Conservation (phyloP, 176 grass and related monocot species). For the Microstegium vimineum region DNA sequence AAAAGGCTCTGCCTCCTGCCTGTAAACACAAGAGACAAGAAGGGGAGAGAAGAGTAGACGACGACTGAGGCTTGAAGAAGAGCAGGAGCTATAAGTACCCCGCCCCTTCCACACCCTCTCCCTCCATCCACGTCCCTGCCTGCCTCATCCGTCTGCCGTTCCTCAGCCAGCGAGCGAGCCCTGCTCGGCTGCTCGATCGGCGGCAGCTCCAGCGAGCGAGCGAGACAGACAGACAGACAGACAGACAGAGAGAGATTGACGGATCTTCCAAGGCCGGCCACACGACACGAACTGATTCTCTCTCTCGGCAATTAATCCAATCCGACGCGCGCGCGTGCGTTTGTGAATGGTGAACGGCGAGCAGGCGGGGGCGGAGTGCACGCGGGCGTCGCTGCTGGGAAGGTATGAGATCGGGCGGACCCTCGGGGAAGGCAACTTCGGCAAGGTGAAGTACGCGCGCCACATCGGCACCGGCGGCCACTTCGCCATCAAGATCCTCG, state of each 20-base stretch:
- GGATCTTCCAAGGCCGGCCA: background rate
- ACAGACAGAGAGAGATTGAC: background rate
- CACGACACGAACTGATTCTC: too few species aligned
- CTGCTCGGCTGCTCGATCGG: background rate
- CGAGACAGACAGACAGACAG: too few species aligned
- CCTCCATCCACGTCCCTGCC: background rate
- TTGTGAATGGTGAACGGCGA: conserved; percentile 51
- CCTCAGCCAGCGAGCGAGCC: background rate
- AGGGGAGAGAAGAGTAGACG: background rate
- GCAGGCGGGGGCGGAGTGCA: conserved; percentile 17
- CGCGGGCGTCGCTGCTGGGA: conserved; percentile 41
- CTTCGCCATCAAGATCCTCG: conserved; percentile 82
- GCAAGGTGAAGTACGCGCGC: conserved; percentile 78
- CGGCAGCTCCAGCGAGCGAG: background rate
- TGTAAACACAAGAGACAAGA: background rate
- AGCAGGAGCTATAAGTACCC: conserved; percentile 26
- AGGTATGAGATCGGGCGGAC: conserved; percentile 64
- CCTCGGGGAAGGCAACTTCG: conserved; percentile 86
- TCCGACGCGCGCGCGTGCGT: background rate
- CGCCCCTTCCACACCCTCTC: background rate
- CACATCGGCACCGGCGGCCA: conserved; percentile 38
- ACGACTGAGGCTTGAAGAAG: background rate
- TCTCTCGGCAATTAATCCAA: too few species aligned
- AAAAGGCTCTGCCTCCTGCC: background rate
- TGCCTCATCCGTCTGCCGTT: background rate